Evolutionary conservation across 306 rosid genomes (phyloP).

Genomic region (Corylus americana): DNA sequence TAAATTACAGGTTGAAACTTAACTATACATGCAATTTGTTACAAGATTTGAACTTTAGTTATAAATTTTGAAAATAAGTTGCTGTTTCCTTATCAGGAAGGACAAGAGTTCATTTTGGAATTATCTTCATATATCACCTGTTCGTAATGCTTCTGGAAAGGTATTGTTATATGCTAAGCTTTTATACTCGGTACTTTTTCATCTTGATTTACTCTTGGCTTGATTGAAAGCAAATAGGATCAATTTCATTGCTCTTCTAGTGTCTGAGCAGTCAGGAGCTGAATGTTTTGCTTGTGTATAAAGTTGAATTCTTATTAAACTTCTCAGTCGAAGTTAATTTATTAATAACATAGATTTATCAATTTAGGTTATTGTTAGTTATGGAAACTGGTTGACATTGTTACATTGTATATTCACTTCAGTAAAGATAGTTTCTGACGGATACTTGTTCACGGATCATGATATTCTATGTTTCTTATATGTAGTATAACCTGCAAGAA

Average conservation of each 20-base stretch:
- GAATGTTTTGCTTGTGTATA: not conserved
- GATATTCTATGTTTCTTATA: not conserved
- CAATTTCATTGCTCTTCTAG: not conserved
- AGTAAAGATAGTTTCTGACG: not conserved
- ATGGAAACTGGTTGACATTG: not conserved
- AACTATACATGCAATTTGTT: slow-evolving; percentile 26
- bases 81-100: slow-evolving; percentile 56
- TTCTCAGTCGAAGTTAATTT: not conserved
- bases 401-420: not conserved
- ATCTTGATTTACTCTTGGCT: slow-evolving; percentile 11
- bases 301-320: not conserved
- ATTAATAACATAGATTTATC: not conserved
- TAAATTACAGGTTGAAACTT: slow-evolving; percentile 93
- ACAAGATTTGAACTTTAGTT: slow-evolving; percentile 27
- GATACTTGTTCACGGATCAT: not conserved
- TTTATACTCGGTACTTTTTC: slow-evolving; percentile 13
- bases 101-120: slow-evolving; percentile 93
- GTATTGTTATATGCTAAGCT: slow-evolving; percentile 38
- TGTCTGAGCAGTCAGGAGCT: not conserved
- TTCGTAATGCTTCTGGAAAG: slow-evolving; percentile 91
- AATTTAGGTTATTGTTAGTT: not conserved
- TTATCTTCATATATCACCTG: slow-evolving; percentile 81
- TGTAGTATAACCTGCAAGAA: not conserved
- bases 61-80: slow-evolving; percentile 34
- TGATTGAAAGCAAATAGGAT: not conserved